Evolutionary conservation across 1,284 basidiomycete species (phyloP).

Genomic region (Gomphus bonarii): DNA sequence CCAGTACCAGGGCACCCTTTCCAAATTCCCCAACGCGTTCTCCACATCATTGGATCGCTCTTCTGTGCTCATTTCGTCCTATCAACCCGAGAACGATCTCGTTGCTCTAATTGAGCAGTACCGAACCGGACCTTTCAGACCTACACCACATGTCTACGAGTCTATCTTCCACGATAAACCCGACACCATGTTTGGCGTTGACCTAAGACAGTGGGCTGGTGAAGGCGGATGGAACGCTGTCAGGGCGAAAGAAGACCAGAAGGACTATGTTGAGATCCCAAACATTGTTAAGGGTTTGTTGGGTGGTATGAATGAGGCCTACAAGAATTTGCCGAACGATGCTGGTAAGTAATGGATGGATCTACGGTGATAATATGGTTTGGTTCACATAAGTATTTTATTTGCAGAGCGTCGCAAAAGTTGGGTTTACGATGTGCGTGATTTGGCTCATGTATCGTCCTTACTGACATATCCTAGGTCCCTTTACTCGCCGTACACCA

Average conservation of each 20-base stretch:
- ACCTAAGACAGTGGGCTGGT: constrained; percentile 74
- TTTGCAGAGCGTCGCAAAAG: constrained; percentile 70
- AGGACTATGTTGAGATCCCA: constrained; percentile 45
- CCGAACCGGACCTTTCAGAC: constrained; percentile 83
- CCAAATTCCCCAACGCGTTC: constrained; percentile 57
- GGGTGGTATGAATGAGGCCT: constrained; percentile 52
- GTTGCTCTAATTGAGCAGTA: constrained; percentile 80
- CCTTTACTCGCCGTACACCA: constrained; percentile 75
- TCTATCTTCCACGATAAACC: constrained; percentile 69
- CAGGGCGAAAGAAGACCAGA: constrained; percentile 41
- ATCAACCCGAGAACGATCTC: constrained; percentile 77
- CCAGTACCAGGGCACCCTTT: constrained; percentile 73
- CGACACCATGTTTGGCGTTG: constrained; percentile 83
- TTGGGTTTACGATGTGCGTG: constrained; percentile 69
- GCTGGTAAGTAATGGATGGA: constrained; percentile 33
- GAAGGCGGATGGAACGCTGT: constrained; percentile 58
- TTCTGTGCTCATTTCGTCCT: constrained; percentile 66
- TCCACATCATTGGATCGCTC: constrained; percentile 60
- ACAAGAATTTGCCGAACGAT: constrained; percentile 53
- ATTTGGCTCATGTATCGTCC: neutral
- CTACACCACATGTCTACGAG: constrained; percentile 75
- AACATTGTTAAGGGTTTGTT: constrained; percentile 68
- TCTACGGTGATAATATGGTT: neutral
- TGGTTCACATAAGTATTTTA: neutral
- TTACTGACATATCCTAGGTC: constrained; percentile 36